phyloP scores from a whole-genome alignment of 1,139 yeast genomes.

The Geotrichum restrictum region DNA sequence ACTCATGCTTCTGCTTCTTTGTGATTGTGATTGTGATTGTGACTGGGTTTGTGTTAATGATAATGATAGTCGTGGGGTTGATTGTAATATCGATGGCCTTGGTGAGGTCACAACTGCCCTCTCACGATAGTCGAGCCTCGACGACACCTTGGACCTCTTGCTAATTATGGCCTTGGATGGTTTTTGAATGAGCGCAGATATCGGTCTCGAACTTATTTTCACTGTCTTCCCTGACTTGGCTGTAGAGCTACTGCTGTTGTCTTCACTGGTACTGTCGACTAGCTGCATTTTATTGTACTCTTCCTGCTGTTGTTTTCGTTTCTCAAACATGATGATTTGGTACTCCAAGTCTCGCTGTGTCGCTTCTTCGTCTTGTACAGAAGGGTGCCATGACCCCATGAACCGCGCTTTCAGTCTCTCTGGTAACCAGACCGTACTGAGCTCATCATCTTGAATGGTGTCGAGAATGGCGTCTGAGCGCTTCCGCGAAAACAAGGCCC shows the following conservation, averaged over 20 bases:
- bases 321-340: constrained; percentile 8
- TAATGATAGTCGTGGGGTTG: not conserved
- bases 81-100: not conserved
- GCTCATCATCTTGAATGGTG: constrained; percentile 17
- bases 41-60: not conserved
- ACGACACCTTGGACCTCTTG: not conserved
- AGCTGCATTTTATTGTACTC: not conserved
- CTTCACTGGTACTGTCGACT: not conserved
- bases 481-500: constrained; percentile 12
- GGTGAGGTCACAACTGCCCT: too few species aligned
- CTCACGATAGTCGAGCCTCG: too few species aligned
- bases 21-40: not conserved
- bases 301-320: not conserved
- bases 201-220: not conserved
- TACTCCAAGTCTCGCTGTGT: constrained; percentile 4
- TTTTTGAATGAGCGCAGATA: not conserved
- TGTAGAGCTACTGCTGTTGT: not conserved
- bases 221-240: not conserved
- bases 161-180: not conserved
- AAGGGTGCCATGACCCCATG: constrained; percentile 12
- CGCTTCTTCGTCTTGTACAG: constrained; percentile 9
- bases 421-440: constrained; percentile 18
- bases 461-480: constrained; percentile 19
- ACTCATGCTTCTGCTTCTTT: not conserved
- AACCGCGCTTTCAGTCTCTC: constrained; percentile 19